Evolutionary conservation across 1,139 yeast species (phyloP), one percentile per base, ranked within the genome.

Genomic region (Candida glucosophila): DNA sequence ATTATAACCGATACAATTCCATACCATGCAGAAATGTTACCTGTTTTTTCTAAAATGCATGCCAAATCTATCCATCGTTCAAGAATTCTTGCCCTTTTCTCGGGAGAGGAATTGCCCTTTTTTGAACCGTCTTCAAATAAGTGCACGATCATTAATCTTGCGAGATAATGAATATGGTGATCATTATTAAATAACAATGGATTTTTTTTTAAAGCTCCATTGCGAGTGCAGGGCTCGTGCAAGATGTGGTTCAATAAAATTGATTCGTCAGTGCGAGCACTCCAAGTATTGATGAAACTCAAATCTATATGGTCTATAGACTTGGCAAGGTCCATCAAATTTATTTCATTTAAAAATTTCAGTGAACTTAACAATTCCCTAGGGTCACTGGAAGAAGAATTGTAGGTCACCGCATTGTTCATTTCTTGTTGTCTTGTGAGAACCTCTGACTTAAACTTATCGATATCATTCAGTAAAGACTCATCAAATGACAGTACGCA

Each of bases 21-120:
- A 19, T 85, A 57, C 97, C 97, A 90, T 16, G 93, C 79, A 1
- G 88, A 88, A 90, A 86, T 83, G 46, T 90, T 94, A 26, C 98
- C 98, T 15, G 73, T 59, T 35, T 73, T 73, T 44, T 85, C 93
- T 34, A 88, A 68, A 18, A 67, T 57, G 36, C 82, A 74, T 4
- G 96, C 97, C 24, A 88, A 60, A 35, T 77, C 77, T 26, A 88
- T 81, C 98, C 97, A 90, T 47, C 77, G 80, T 29, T 77, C 75
- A 23, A 88, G 50, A 8, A 86, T 46, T 23, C 70, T 55, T 0
- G 95, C 94, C 32, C 90, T 70, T 25, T 58, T 54, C 25, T 59
- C 66, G 12, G 62, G 39, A 12, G 45, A 36, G 4, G 47, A 41
- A 8, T 44, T 35, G 21, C 40, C 32, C 6, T 43, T 33, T 9